Evolutionary conservation across 441 rosid species (phyloP), one percentile per base, ranked within the genome.

Genomic region (Erodium moschatum): DNA sequence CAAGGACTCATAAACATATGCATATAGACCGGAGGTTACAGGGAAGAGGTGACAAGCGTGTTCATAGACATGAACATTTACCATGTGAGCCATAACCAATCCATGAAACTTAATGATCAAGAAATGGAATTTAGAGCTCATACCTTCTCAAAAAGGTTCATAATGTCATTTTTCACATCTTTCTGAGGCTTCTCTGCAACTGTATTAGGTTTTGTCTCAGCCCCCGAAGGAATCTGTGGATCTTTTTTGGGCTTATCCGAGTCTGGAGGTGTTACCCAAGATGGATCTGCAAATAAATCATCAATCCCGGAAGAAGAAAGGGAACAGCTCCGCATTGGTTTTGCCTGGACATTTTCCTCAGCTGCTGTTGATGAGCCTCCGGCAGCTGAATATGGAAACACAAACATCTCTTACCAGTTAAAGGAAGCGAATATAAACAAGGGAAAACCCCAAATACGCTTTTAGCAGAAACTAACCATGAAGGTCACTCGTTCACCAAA

Each of bases 141-240:
- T 83, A 91, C 99, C 97, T 91, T 95, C 81, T 91, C 99, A 79
- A 95, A 95, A 66, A 95, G 93, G 87, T 97, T 90, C 97, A 95
- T 90, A 56, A 95, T 95, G 79, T 92, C 99, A 77, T 77, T 88
- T 83, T 87, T 95, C 44, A 89, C 83, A 71, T 95, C 97, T 81
- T 90, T 90, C 78, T 82, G 83, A 38, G 87, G 87, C 74, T 82
- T 82, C 79, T 81, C 87, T 71, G 85, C 96, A 70, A 87, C 85
- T 33, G 38, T 33, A 33, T 5, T 3, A 33, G 38, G 38, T 33
- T 33, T 33, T 33, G 38, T 3, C 38, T 33, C 38, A 33, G 1
- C 38, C 68, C 89, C 91, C 71, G 89, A 68, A 54, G 79, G 66
- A 44, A 87, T 73, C 68, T 75, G 81, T 16, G 87, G 62, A 62